Conservation (phyloP, 2,329 filamentous ascomycete species). For the Aspergillus puulaauensis region DNA sequence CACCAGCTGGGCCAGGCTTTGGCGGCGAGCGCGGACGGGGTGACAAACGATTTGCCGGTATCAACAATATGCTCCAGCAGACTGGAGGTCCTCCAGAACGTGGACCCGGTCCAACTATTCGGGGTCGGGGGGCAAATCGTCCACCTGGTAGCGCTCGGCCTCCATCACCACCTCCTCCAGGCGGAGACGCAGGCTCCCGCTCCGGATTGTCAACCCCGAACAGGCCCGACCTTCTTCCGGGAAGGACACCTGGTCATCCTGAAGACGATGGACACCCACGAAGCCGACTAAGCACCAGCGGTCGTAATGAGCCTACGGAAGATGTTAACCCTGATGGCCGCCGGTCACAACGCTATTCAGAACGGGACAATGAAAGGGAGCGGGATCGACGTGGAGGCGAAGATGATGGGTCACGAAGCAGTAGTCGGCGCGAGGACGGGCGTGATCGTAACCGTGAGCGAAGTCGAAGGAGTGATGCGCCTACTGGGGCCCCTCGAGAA, state of each 20-base stretch:
- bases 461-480: constrained; percentile 33
- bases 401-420: constrained; percentile 23
- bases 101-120: constrained; percentile 34
- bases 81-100: constrained; percentile 36
- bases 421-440: constrained; percentile 36
- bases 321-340: constrained; percentile 34
- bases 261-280: constrained; percentile 29
- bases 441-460: constrained; percentile 38
- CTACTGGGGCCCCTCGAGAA: constrained; percentile 20
- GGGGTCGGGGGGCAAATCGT: constrained; percentile 41
- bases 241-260: constrained; percentile 23
- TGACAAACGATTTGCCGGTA: constrained; percentile 48
- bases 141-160: constrained; percentile 31
- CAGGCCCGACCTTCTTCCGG: constrained; percentile 35
- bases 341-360: constrained; percentile 30
- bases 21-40: constrained; percentile 41
- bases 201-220: constrained; percentile 21
- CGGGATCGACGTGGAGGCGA: constrained; percentile 31
- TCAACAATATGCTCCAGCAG: constrained; percentile 50
- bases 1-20: constrained; percentile 37
- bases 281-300: constrained; percentile 25
- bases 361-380: constrained; percentile 29
- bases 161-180: constrained; percentile 34
- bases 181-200: constrained; percentile 24
- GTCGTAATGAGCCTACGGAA: constrained; percentile 36